A percentile compares a stretch with the other conserved stretches of the same genome.
These are phyloP conservation scores for Nigrograna mackinnonii DNA, from an alignment of 2,329 filamentous ascomycete genomes.

Conservation along the genomic window DNA sequence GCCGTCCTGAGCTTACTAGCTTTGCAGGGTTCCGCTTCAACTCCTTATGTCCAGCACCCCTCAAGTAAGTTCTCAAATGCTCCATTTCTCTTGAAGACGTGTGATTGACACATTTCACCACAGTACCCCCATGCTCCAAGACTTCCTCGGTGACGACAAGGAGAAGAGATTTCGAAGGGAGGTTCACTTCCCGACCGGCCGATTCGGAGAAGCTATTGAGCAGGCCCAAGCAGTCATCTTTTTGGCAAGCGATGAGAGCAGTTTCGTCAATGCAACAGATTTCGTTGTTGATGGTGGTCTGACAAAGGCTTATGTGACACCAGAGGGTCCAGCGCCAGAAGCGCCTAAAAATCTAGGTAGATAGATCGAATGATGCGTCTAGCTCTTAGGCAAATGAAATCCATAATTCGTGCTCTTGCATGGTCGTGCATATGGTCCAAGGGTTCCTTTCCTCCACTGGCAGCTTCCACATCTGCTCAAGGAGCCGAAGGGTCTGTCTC, in stretches of 20 bases:
- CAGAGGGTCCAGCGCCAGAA: not conserved
- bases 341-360: not conserved
- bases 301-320: not conserved
- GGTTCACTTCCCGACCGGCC: not conserved
- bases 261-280: not conserved
- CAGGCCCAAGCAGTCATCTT: not conserved
- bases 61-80: not conserved
- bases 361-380: not conserved
- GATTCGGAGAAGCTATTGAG: not conserved
- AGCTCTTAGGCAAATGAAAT: conserved; percentile 2
- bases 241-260: not conserved
- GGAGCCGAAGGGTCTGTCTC: not conserved
- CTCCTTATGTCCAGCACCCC: not conserved
- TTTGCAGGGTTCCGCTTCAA: not conserved
- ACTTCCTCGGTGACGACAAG: not conserved
- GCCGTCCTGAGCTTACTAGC: not conserved
- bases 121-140: not conserved
- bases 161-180: not conserved
- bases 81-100: no score
- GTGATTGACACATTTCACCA: not conserved
- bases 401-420: conserved; percentile 4
- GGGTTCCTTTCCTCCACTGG: not conserved
- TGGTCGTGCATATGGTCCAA: conserved; percentile 2
- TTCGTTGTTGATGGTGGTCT: not conserved
- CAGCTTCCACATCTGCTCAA: not conserved